phyloP scores from a whole-genome alignment of 73 alveolate genomes.

The Urostyla sp. region DNA sequence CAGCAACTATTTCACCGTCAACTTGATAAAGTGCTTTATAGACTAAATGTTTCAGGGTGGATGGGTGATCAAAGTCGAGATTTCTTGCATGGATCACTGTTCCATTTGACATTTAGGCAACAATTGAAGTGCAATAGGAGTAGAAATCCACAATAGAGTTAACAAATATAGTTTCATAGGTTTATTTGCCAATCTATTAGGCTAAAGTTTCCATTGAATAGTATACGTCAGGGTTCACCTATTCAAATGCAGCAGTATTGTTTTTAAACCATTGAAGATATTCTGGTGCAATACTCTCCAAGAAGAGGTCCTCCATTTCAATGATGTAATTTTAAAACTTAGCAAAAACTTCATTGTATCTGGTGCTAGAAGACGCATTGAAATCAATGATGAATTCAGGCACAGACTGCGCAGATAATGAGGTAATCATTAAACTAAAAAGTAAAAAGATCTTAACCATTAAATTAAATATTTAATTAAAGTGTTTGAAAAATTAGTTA shows the following conservation, averaged over 20 bases:
- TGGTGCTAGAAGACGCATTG: conserved; percentile 12
- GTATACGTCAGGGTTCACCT: conserved; percentile 45
- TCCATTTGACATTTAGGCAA: conserved; percentile 53
- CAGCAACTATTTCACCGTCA: conserved; percentile 48
- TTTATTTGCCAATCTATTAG: conserved; percentile 35
- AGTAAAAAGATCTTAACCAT: not conserved
- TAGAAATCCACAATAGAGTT: conserved; percentile 58
- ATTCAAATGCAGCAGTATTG: not conserved
- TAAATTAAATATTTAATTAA: not conserved
- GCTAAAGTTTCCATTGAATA: conserved; percentile 60
- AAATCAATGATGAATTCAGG: conserved; percentile 44
- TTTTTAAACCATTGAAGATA: conserved; percentile 17
- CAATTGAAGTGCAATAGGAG: conserved; percentile 62
- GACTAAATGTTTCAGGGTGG: not conserved
- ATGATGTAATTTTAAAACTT: conserved; percentile 5
- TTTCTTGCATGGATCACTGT: conserved; percentile 61
- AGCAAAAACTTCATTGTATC: conserved; percentile 27
- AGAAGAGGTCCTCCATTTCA: conserved; percentile 20
- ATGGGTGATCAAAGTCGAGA: conserved; percentile 59
- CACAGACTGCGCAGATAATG: not conserved
- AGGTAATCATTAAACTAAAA: not conserved
- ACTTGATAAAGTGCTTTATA: conserved; percentile 23
- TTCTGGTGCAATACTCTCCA: conserved; percentile 12
- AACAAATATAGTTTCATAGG: conserved; percentile 45
- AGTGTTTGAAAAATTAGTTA: not conserved